Conservation (phyloP, 352 stramenopile species). For the Phytophthora gonapodyides region DNA sequence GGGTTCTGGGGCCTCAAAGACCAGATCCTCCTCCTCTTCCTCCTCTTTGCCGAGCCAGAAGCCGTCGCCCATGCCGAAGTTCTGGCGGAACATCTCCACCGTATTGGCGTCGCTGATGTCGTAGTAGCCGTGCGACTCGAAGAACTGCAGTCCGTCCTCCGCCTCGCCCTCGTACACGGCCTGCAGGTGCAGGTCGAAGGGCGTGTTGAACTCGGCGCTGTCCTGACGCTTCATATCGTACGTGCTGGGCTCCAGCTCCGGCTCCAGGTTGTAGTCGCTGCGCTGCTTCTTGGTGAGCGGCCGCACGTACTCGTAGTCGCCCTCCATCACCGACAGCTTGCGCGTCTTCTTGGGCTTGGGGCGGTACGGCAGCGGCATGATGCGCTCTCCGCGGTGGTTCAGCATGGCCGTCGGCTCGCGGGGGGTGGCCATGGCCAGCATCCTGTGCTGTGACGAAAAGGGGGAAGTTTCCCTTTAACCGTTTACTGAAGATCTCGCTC, state of each 20-base stretch:
- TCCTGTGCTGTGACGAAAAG: slow-evolving; percentile 15
- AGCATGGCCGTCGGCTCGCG: slow-evolving; percentile 33
- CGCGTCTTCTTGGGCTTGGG: slow-evolving; percentile 32
- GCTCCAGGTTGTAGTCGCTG: slow-evolving; percentile 31
- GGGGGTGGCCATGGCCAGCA: slow-evolving; percentile 31
- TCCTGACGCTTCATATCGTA: slow-evolving; percentile 20
- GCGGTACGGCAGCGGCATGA: slow-evolving; percentile 36
- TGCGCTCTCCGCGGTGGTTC: slow-evolving; percentile 47
- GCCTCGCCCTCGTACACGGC: slow-evolving; percentile 61
- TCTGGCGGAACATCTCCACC: slow-evolving; percentile 78
- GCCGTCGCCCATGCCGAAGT: slow-evolving; percentile 61
- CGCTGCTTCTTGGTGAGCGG: slow-evolving; percentile 45
- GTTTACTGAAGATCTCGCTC: slow-evolving; percentile 12
- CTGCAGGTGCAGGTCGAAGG: slow-evolving; percentile 70
- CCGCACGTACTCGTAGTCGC: slow-evolving; percentile 24
- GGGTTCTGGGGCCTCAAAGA: slow-evolving; percentile 25
- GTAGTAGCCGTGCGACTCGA: slow-evolving; percentile 84
- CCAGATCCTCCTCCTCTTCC: slow-evolving; percentile 17
- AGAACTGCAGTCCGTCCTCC: slow-evolving; percentile 75
- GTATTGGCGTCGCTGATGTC: slow-evolving; percentile 84
- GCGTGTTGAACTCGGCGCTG: slow-evolving; percentile 31
- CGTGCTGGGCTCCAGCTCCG: slow-evolving; percentile 19
- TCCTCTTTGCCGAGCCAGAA: slow-evolving; percentile 65
- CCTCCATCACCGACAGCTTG: slow-evolving; percentile 45
- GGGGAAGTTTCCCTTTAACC: too few relatives aligned